A percentile compares a stretch with the other conserved stretches of the same genome.
Conservation (phyloP, 495 filamentous ascomycete species). For the Usnea hakonensis region DNA sequence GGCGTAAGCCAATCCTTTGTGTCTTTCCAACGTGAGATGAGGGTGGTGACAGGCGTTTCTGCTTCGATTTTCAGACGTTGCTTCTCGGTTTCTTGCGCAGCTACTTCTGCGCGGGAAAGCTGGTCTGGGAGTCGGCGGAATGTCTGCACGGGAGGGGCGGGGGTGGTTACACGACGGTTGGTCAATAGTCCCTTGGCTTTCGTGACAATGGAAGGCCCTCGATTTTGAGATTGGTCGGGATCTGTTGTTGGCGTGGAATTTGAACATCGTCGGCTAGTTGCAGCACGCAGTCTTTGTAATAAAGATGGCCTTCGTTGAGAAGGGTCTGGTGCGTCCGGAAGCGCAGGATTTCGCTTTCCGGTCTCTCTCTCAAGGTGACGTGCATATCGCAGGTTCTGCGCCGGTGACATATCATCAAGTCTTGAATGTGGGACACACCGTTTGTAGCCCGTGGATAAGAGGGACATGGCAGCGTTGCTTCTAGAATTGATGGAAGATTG, state of each 20-base stretch:
- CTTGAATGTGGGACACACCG: neutral
- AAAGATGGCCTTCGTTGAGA: neutral
- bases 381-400: neutral
- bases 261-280: neutral
- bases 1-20: neutral
- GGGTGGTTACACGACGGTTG: too few species aligned
- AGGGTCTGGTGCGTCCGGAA: neutral
- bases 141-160: neutral
- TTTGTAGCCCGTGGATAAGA: neutral
- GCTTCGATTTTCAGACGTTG: neutral
- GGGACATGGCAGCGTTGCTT: neutral
- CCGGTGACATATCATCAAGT: neutral
- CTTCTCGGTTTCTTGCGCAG: neutral
- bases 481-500: neutral
- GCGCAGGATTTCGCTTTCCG: neutral
- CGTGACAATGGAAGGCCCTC: neutral
- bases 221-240: neutral
- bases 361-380: neutral
- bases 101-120: neutral
- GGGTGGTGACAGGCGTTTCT: neutral
- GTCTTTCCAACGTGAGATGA: neutral
- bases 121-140: neutral
- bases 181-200: neutral
- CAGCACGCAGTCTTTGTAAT: neutral
- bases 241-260: neutral